These are phyloP conservation scores for Rhynchospora breviuscula DNA, from an alignment of 176 grass and related monocot genomes.

Conservation along the genomic window DNA sequence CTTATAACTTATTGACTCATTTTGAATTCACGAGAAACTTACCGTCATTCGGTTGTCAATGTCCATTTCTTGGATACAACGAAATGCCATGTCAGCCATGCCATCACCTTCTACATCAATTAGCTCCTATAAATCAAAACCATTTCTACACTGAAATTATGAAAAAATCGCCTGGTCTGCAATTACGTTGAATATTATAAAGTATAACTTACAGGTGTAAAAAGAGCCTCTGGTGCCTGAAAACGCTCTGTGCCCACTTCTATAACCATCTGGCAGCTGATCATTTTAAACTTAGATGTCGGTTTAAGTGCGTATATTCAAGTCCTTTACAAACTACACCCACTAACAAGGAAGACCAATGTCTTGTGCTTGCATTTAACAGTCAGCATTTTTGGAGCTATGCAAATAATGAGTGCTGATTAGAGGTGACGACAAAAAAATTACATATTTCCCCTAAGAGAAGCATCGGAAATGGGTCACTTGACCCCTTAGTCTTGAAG, in stretches of 20 bases:
- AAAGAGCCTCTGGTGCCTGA: constrained; percentile 95
- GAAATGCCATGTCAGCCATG: constrained; percentile 95
- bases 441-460: neutral
- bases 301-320: neutral
- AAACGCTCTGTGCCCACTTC: constrained; percentile 96
- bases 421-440: neutral
- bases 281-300: constrained; percentile 23
- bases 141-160: neutral
- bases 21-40: constrained; percentile 18
- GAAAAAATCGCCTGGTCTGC: neutral
- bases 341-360: neutral
- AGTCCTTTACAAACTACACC: neutral
- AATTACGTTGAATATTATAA: neutral
- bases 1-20: neutral
- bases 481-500: neutral
- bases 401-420: neutral
- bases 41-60: constrained; percentile 95
- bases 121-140: constrained; percentile 47
- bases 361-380: neutral
- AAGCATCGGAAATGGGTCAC: neutral
- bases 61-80: constrained; percentile 98
- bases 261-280: constrained; percentile 99
- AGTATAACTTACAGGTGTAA: constrained; percentile 61
- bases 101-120: constrained; percentile 99
- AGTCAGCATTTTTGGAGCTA: neutral